Evolutionary conservation across 768 basidiomycete species (phyloP).

Genomic region (Rubroboletus pulcherrimus): DNA sequence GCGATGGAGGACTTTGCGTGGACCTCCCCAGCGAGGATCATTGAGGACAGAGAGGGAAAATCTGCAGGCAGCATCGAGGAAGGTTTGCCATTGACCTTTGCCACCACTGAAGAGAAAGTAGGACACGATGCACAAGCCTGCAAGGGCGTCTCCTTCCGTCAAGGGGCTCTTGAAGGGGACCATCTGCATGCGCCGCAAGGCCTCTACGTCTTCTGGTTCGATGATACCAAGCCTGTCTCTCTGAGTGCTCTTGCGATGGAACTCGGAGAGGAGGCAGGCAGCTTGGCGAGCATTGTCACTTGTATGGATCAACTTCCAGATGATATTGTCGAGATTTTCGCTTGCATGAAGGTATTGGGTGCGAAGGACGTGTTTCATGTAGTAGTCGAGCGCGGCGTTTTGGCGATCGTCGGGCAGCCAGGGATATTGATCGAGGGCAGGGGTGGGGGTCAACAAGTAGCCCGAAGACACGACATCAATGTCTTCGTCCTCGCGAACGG

Average conservation of each 20-base stretch:
- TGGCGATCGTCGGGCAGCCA: conserved; percentile 19
- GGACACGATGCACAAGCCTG: conserved; percentile 72
- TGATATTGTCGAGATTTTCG: conserved; percentile 40
- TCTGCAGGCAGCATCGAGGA: conserved; percentile 55
- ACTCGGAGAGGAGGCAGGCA: conserved; percentile 57
- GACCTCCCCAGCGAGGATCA: conserved; percentile 34
- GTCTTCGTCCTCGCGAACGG: conserved; percentile 16
- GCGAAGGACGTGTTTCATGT: conserved; percentile 58
- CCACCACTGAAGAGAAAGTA: conserved; percentile 78
- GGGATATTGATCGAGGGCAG: conserved; percentile 8
- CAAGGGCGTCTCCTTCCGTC: conserved; percentile 71
- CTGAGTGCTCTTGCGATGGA: conserved; percentile 41
- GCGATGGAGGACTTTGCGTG: conserved; percentile 41
- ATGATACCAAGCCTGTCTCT: conserved; percentile 16
- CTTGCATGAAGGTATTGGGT: conserved; percentile 72
- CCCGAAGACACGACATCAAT: conserved; percentile 21
- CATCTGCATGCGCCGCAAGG: conserved; percentile 24
- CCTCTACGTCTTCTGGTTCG: conserved; percentile 25
- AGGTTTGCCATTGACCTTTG: conserved; percentile 61
- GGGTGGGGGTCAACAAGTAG: conserved; percentile 8
- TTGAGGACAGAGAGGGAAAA: conserved; percentile 53
- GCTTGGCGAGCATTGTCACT: conserved; percentile 51
- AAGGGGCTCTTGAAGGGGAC: conserved; percentile 19
- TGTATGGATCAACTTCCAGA: conserved; percentile 48
- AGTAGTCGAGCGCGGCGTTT: conserved; percentile 35